These are phyloP conservation scores for Incumbomyces delicatus DNA, from an alignment of 2,329 filamentous ascomycete species.

Conservation along the genomic window DNA sequence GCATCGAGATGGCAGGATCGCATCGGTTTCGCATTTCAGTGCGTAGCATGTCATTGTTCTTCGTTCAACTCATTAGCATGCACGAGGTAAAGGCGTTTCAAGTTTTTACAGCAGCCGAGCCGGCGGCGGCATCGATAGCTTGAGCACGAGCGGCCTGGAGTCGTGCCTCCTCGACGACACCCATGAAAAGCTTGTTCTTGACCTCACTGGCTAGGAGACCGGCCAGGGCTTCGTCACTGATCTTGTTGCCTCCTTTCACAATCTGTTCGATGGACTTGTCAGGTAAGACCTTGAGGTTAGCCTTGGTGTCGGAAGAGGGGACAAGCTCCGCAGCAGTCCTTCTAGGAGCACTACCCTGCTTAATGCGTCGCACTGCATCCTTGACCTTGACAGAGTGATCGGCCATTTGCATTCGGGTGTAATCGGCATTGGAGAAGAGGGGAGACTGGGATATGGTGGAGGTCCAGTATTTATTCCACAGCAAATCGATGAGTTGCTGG, in stretches of 20 bases:
- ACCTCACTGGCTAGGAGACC: constrained; percentile 40
- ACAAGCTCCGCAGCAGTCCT: constrained; percentile 17
- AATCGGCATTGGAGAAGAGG: constrained; percentile 84
- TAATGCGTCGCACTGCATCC: constrained; percentile 45
- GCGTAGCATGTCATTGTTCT: no score
- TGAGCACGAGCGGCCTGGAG: constrained; percentile 11
- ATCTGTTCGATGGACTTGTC: constrained; percentile 44
- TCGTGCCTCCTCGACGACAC: constrained; percentile 26
- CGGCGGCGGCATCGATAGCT: constrained; percentile 10
- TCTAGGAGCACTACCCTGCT: constrained; percentile 19
- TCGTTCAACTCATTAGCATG: no score
- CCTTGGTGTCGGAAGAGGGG: constrained; percentile 15
- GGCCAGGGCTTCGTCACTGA: constrained; percentile 45
- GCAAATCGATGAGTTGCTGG: constrained; percentile 68
- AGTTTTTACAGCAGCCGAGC: not conserved
- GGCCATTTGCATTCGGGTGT: constrained; percentile 80
- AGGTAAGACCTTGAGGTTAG: constrained; percentile 24
- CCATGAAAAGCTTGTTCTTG: constrained; percentile 42
- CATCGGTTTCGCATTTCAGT: no score
- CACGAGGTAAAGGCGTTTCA: not conserved
- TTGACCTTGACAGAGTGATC: constrained; percentile 77
- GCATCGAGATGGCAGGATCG: no score
- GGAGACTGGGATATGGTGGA: constrained; percentile 88
- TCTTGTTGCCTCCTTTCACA: constrained; percentile 47
- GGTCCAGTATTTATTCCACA: constrained; percentile 99